phyloP scores from a whole-genome alignment of 345 rosid species.

The Laguncularia racemosa region DNA sequence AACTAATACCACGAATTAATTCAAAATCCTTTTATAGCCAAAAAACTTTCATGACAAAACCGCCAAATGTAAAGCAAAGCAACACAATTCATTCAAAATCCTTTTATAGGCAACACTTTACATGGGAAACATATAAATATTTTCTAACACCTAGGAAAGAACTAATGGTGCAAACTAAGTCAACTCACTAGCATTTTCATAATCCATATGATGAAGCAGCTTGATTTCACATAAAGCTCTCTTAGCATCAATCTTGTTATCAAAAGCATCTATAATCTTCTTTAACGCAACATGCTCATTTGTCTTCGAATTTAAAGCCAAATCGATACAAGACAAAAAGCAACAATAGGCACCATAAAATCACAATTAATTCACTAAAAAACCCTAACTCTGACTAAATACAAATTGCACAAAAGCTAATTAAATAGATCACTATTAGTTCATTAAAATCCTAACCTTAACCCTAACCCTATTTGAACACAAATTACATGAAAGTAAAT shows the following conservation, averaged over 20 bases:
- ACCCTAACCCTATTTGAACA: background rate
- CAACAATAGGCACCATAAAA: background rate
- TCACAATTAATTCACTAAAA: background rate
- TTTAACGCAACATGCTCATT: slow-evolving; percentile 76
- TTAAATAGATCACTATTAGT: background rate
- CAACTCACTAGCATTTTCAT: slow-evolving; percentile 82
- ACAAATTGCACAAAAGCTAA: background rate
- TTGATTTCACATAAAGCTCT: slow-evolving; percentile 96
- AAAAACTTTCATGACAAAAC: too few species aligned
- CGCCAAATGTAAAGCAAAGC: too few species aligned
- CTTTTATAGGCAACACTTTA: too few species aligned
- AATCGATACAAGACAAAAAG: slow-evolving; percentile 34
- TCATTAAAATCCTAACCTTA: background rate
- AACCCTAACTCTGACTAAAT: background rate
- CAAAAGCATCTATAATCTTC: slow-evolving; percentile 80
- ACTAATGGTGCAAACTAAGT: slow-evolving; percentile 2
- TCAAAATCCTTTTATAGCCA: too few species aligned
- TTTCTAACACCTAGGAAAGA: background rate
- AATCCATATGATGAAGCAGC: slow-evolving; percentile 90
- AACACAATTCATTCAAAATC: too few species aligned
- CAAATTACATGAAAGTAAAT: background rate
- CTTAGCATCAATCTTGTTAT: slow-evolving; percentile 76
- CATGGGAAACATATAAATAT: background rate
- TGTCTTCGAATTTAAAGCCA: slow-evolving; percentile 68
- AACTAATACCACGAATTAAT: too few species aligned